Percentiles rank a stretch among this genome's conserved stretches.
Evolutionary conservation across 2,329 filamentous ascomycete species (phyloP).

Genomic region (Diaporthe batatas): DNA sequence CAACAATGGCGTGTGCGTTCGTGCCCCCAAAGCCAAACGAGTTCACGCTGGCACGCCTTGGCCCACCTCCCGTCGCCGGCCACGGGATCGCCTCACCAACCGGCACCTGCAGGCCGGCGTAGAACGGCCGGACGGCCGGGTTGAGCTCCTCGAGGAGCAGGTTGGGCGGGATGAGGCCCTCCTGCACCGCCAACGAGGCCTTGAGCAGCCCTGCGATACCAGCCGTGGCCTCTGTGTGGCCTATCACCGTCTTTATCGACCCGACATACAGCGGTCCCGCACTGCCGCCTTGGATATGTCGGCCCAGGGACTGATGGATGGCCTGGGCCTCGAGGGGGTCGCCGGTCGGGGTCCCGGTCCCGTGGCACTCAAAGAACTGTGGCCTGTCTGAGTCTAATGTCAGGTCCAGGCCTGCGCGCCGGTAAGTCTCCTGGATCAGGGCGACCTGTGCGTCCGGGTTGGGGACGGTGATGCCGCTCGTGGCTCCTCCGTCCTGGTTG

Average conservation of each 20-base stretch:
- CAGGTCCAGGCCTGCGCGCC: constrained; percentile 53
- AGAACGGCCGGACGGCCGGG: constrained; percentile 50
- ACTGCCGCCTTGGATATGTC: no score
- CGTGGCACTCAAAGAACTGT: constrained; percentile 9
- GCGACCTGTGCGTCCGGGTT: constrained; percentile 54
- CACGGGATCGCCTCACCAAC: no score
- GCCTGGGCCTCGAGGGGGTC: no score
- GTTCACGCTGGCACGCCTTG: constrained; percentile 51
- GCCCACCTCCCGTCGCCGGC: constrained; percentile 40
- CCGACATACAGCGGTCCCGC: constrained; percentile 46
- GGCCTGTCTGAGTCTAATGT: constrained; percentile 42
- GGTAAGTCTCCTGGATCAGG: constrained; percentile 57
- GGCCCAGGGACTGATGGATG: no score
- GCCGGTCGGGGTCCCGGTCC: no score
- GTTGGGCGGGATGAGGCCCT: constrained; percentile 53
- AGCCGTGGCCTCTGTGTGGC: constrained; percentile 63
- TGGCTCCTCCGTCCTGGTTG: constrained; percentile 60
- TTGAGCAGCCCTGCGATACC: constrained; percentile 61
- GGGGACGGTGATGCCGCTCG: constrained; percentile 62
- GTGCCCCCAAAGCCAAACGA: constrained; percentile 48
- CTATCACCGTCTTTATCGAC: constrained; percentile 52
- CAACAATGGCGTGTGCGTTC: constrained; percentile 33
- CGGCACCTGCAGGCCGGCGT: not conserved
- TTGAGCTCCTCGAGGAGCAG: constrained; percentile 52
- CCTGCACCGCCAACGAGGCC: constrained; percentile 53